phyloP scores from a whole-genome alignment of 1,139 yeast genomes.

The Trichomonascaceae sp. region DNA sequence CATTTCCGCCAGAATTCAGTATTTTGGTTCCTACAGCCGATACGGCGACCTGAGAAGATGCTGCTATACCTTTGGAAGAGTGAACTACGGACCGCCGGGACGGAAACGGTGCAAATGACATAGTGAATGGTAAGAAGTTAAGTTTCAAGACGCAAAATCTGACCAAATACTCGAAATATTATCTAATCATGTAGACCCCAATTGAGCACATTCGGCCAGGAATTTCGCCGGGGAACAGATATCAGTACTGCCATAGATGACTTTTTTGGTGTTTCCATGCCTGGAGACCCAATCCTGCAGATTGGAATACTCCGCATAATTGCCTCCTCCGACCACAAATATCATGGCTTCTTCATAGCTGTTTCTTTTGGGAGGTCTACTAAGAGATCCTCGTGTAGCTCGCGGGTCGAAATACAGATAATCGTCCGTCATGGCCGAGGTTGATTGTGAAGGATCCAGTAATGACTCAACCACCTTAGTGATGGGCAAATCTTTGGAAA shows the following conservation, averaged over 20 bases:
- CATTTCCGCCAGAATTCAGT: conserved; percentile 68
- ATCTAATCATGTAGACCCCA: conserved; percentile 36
- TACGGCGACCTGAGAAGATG: conserved; percentile 73
- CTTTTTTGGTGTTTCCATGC: conserved; percentile 36
- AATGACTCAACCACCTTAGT: conserved; percentile 87
- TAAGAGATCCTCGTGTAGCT: conserved; percentile 76
- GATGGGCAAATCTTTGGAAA: conserved; percentile 78
- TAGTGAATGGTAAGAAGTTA: background rate
- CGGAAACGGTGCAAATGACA: conserved; percentile 5
- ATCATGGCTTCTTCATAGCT: conserved; percentile 76
- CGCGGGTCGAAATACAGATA: conserved; percentile 88
- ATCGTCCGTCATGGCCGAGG: conserved; percentile 63
- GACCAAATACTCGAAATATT: background rate
- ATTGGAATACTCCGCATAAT: conserved; percentile 87
- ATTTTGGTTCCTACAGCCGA: conserved; percentile 67
- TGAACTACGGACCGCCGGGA: conserved; percentile 76
- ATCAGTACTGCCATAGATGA: conserved; percentile 84
- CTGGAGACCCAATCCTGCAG: conserved; percentile 79
- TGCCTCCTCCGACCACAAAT: conserved; percentile 95
- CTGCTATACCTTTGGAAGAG: conserved; percentile 67
- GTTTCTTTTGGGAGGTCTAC: conserved; percentile 83
- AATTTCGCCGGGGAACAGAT: conserved; percentile 73
- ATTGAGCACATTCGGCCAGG: conserved; percentile 59
- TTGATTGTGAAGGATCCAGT: conserved; percentile 75
- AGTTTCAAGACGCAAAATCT: background rate